Percentiles rank a stretch among this genome's conserved stretches.
Evolutionary conservation across 2,329 filamentous ascomycete genomes (phyloP).

Genomic region (Simplicillium aogashimaense): DNA sequence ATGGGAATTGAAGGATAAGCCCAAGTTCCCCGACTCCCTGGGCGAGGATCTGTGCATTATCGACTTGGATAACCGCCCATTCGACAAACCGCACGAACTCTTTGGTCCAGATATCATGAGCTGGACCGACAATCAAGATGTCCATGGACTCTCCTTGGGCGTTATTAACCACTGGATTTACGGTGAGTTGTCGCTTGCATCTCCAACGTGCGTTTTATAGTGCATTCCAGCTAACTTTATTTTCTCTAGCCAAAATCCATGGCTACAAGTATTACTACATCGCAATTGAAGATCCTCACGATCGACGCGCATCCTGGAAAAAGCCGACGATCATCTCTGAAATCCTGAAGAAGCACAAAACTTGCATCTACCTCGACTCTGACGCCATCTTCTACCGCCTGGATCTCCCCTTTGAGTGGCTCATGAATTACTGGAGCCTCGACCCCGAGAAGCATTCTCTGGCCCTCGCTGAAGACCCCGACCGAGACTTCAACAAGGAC

Average conservation of each 20-base stretch:
- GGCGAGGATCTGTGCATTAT: constrained; percentile 32
- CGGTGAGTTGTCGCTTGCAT: constrained; percentile 14
- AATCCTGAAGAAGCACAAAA: constrained; percentile 31
- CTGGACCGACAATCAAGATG: constrained; percentile 20
- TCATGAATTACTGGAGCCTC: constrained; percentile 36
- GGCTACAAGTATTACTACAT: constrained; percentile 38
- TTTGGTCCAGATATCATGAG: constrained; percentile 23
- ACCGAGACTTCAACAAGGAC: constrained; percentile 26
- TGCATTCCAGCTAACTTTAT: too few species aligned
- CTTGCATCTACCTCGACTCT: constrained; percentile 33
- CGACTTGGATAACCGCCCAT: constrained; percentile 31
- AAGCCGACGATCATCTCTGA: constrained; percentile 30
- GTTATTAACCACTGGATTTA: constrained; percentile 35
- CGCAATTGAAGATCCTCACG: constrained; percentile 23
- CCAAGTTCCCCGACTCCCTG: constrained; percentile 20
- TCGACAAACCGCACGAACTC: constrained; percentile 22
- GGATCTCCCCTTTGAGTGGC: constrained; percentile 34
- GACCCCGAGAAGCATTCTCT: constrained; percentile 27
- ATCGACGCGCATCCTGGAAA: constrained; percentile 35
- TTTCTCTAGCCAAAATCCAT: constrained; percentile 27
- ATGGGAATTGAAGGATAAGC: constrained; percentile 17
- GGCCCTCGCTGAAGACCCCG: constrained; percentile 29
- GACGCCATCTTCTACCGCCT: constrained; percentile 33
- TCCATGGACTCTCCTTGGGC: constrained; percentile 28
- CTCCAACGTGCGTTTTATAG: constrained; percentile 1